A percentile compares a stretch with the other conserved stretches of the same genome.
Evolutionary conservation across 2,329 filamentous ascomycete genomes (phyloP).

Genomic region (Epichloe sp.): DNA sequence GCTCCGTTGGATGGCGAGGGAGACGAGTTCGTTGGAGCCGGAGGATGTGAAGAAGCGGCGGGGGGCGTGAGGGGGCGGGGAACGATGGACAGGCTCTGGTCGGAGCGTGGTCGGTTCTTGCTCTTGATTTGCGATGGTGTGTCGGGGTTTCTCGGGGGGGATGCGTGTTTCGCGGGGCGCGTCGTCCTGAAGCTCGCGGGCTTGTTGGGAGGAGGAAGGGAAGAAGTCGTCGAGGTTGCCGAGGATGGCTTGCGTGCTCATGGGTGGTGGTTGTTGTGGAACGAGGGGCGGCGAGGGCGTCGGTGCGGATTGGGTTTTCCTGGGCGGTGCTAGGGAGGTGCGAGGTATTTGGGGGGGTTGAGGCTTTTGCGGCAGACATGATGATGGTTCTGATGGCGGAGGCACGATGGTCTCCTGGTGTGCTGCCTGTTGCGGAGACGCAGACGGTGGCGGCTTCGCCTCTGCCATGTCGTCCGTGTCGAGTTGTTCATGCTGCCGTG

Average conservation of each 20-base stretch:
- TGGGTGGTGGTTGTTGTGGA: constrained; percentile 18
- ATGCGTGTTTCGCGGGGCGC: not conserved
- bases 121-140: not conserved
- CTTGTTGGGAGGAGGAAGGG: constrained; percentile 42
- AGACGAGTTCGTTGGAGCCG: constrained; percentile 21
- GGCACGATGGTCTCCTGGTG: not conserved
- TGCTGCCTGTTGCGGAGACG: not conserved
- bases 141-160: not conserved
- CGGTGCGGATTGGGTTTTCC: not conserved
- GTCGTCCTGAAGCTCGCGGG: constrained; percentile 35
- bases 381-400: constrained; percentile 1
- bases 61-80: constrained; percentile 4
- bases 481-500: not conserved
- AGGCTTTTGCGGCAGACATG: not conserved
- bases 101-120: constrained; percentile 8
- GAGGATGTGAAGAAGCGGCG: constrained; percentile 25
- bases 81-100: not conserved
- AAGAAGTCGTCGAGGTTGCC: constrained; percentile 40
- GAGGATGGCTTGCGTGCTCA: constrained; percentile 41
- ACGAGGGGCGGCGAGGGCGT: constrained; percentile 1
- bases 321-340: not conserved
- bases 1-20: constrained; percentile 22
- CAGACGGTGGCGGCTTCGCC: not conserved
- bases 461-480: not conserved
- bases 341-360: not conserved